Percentiles rank a stretch among this genome's conserved stretches.
These are phyloP conservation scores for Pythium coloratum DNA, from an alignment of 352 stramenopile species.

Conservation along the genomic window DNA sequence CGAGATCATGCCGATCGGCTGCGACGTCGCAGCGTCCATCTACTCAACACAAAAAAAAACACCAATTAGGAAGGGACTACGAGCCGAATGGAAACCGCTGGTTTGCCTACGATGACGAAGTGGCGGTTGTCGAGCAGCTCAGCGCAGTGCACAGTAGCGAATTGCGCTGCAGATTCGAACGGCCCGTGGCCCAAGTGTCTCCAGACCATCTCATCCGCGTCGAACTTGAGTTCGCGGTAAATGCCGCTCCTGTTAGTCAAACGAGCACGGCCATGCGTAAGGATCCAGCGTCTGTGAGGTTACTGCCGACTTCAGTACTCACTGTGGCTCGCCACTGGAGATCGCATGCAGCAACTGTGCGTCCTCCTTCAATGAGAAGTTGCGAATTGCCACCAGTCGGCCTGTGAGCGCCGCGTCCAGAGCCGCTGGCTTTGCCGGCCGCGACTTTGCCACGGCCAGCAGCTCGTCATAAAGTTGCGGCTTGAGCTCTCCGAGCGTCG, in stretches of 20 bases:
- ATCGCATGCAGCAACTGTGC: constrained; percentile 38
- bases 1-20: constrained; percentile 77
- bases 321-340: constrained; percentile 49
- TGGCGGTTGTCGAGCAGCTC: constrained; percentile 43
- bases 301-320: background rate
- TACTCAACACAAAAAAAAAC: constrained; percentile 17
- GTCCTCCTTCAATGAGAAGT: constrained; percentile 41
- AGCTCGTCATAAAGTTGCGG: constrained; percentile 89
- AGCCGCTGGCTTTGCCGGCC: constrained; percentile 36
- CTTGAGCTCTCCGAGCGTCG: constrained; percentile 60
- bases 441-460: constrained; percentile 48
- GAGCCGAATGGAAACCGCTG: background rate
- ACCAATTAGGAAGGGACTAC: background rate
- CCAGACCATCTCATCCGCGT: constrained; percentile 84
- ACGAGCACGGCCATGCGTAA: background rate
- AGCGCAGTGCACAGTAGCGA: constrained; percentile 40
- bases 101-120: constrained; percentile 47
- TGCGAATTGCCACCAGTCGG: constrained; percentile 42
- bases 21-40: constrained; percentile 43
- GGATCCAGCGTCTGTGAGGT: background rate
- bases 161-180: constrained; percentile 39
- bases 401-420: constrained; percentile 40
- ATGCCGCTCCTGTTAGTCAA: constrained; percentile 39
- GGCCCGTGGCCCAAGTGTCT: constrained; percentile 63
- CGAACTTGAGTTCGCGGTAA: constrained; percentile 58